Evolutionary conservation across 495 filamentous ascomycete species (phyloP), one percentile per base, ranked within the genome.

Genomic region (Oidiodendron maius): DNA sequence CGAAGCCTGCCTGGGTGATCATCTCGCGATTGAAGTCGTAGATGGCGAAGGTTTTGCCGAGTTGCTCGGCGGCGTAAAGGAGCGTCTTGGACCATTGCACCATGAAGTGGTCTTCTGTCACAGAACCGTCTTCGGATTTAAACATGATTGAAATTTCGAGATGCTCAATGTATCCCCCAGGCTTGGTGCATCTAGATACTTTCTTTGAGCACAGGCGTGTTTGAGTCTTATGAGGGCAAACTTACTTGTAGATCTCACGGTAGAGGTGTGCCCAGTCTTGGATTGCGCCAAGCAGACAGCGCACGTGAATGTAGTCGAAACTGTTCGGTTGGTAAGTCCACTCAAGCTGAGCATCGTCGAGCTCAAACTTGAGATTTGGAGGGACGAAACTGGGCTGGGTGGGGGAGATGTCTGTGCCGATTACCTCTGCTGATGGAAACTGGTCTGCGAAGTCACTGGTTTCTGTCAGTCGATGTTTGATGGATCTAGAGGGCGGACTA

Each of bases 1-100:
- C 59, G 52, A 79, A 79, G 6, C 72, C 72, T 8, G 66, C 73
- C 26, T 39, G 23, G 71, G 80, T 80, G 85, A 2, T 69, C 18
- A 72, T 64, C 6, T 48, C 17, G 5, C 25, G 3, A 11, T 18
- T 1, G 10, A 22, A 2, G 11, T 42, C n/a, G 1, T 13, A 5
- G 3, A 42, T 42, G 1, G n/a, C n/a, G 20, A 42, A 42, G 4
- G 17, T 24, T 42, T 20, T 42, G 2, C 40, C 40, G 11, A 17
- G 9, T 20, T 42, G 13, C 15, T 22, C 40, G 40, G 20, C 40
- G 3, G 9, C 10, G 18, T 42, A 18, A 22, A 42, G n/a, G 40
- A 42, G 26, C 9, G n/a, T 4, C 9, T 42, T 21, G 17, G 18
- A 21, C 40, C 40, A 71, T 5, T 56, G 37, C 0, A 35, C 47